Base-by-base conservation (phyloP, 306 rosid species). In the Cyclanthera cordifolia region DNA sequence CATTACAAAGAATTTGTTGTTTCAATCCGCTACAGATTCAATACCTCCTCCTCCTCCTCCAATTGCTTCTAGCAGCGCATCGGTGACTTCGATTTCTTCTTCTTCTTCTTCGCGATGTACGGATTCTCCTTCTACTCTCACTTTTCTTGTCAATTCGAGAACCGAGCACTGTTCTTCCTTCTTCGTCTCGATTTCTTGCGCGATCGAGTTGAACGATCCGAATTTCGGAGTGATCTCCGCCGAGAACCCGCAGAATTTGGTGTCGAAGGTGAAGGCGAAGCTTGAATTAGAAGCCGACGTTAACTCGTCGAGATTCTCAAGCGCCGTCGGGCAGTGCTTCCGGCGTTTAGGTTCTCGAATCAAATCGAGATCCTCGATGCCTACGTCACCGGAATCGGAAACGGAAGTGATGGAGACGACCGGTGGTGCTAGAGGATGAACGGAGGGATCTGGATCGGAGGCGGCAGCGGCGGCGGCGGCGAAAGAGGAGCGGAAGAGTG, bases 161-260 rank as follows among this genome's bases (percentile, higher is more conserved):
- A 27, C 19, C 63, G 63, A 25, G n/a, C 19, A 27, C 41, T 66
- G 28, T 39, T 70, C 53, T 37, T 30, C 54, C 64, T 49, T 63
- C 43, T 43, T 64, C 69, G 32, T 25, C n/a, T 57, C 69, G 1
- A 46, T 12, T 34, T 21, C 28, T 54, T 53, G 60, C 34, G 53
- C 30, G 13, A 16, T 49, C 70, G 52, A 57, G 60, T 82, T 78
- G 78, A 82, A 79, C n/a, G 84, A 82, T 52, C 84, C 84, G 53
- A 82, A 79, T 69, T 82, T 82, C 65, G 84, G 84, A 10, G 86
- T 82, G 74, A 53, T 28, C 54, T 82, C 78, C n/a, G 80, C 69
- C 6, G 74, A 41, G 30, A 53, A 72, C 2, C 69, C 82, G 15
- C 56, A 52, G 53, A 59, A 77, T 53, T 82, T 77, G 23, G 82